phyloP scores from a whole-genome alignment of 2,329 filamentous ascomycete genomes.

The Fusarium sulawesiense region DNA sequence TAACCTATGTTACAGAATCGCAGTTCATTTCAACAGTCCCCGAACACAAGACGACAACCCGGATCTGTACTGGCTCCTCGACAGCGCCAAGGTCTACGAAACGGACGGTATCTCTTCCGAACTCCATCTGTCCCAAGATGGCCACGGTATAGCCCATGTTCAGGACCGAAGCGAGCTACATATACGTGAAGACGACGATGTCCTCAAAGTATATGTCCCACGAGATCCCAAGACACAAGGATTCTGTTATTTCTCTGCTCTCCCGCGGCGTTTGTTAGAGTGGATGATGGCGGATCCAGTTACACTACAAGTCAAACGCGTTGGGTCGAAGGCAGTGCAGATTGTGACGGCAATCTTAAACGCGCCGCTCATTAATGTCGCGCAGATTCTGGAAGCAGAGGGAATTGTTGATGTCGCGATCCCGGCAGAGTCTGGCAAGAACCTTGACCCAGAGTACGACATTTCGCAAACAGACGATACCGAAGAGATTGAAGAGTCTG shows the following conservation, averaged over 20 bases:
- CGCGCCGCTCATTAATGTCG: slow-evolving; percentile 29
- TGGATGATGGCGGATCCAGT: slow-evolving; percentile 52
- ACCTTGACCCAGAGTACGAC: rapidly evolving
- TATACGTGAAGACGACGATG: slow-evolving; percentile 42
- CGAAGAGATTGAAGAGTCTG: neutral
- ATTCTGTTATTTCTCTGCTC: slow-evolving; percentile 44
- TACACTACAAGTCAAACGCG: slow-evolving; percentile 10
- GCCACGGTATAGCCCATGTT: slow-evolving; percentile 22
- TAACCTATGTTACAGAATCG: slow-evolving; percentile 25
- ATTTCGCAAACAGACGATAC: neutral
- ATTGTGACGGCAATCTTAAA: slow-evolving; percentile 31
- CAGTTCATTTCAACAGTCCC: slow-evolving; percentile 40
- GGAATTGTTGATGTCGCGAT: slow-evolving; percentile 34
- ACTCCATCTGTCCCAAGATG: slow-evolving; percentile 47
- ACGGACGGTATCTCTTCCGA: slow-evolving; percentile 48
- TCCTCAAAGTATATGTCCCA: slow-evolving; percentile 50
- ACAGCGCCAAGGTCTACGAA: slow-evolving; percentile 43
- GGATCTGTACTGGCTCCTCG: slow-evolving; percentile 26
- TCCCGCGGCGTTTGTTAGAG: slow-evolving; percentile 46
- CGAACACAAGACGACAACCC: neutral
- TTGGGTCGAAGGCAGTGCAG: slow-evolving; percentile 9
- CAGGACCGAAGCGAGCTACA: slow-evolving; percentile 43
- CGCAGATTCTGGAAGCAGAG: slow-evolving; percentile 34
- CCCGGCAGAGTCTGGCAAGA: neutral
- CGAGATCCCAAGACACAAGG: slow-evolving; percentile 43